Evolutionary conservation across 495 filamentous ascomycete species (phyloP).

Genomic region (Aspergillus asperescens): DNA sequence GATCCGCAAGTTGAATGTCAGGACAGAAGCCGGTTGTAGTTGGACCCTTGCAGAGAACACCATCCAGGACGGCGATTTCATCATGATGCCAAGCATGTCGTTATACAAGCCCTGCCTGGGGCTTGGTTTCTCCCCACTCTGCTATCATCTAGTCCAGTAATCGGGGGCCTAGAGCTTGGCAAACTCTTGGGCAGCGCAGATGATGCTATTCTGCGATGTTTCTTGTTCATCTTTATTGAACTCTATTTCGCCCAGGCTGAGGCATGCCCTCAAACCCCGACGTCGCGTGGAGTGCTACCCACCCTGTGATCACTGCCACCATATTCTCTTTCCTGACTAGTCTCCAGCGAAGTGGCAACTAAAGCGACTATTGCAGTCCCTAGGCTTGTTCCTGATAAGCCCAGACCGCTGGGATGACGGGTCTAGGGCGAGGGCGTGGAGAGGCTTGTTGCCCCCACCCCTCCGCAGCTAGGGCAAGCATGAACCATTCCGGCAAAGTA

Average conservation of each 20-base stretch:
- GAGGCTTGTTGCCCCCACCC: not conserved
- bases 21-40: no score
- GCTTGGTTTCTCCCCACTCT: not conserved
- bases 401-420: no score
- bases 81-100: conserved; percentile 11
- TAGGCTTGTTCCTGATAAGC: no score
- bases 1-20: no score
- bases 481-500: no score
- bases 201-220: conserved; percentile 6
- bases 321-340: no score
- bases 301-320: not conserved
- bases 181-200: not conserved
- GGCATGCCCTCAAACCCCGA: not conserved
- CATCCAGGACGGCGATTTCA: not conserved
- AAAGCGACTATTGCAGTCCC: no score
- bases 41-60: not conserved
- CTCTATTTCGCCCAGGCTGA: not conserved
- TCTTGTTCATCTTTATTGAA: conserved; percentile 12
- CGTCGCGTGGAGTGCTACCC: not conserved
- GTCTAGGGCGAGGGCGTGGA: not conserved
- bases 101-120: not conserved
- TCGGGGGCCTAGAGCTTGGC: not conserved
- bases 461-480: not conserved
- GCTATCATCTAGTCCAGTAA: not conserved
- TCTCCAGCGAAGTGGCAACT: no score